A percentile compares a stretch with the other conserved stretches of the same genome.
phyloP scores from a whole-genome alignment of 495 filamentous ascomycete genomes.

The Tirmania nivea region DNA sequence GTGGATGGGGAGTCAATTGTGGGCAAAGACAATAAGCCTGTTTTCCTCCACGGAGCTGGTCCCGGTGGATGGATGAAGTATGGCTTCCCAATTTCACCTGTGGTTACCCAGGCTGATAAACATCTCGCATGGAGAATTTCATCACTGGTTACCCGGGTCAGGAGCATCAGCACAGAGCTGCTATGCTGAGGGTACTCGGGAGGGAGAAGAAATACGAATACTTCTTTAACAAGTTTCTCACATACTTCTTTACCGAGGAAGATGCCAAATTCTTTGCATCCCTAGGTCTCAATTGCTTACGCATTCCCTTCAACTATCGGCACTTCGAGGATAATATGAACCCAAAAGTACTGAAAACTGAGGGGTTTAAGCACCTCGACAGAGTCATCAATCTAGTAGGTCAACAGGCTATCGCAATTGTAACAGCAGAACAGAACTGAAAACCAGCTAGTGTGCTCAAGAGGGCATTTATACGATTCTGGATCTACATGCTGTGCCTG shows the following conservation, averaged over 20 bases:
- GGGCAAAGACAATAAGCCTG: too few species aligned
- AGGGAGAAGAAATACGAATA: constrained; percentile 9
- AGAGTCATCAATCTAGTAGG: constrained; percentile 29
- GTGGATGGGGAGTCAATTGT: too few species aligned
- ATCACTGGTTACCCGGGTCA: constrained; percentile 44
- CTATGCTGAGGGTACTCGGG: constrained; percentile 34
- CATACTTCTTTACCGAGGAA: constrained; percentile 38
- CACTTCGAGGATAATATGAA: constrained; percentile 43
- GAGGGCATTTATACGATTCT: constrained; percentile 37
- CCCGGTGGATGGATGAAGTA: constrained; percentile 13
- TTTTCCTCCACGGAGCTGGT: constrained; percentile 4
- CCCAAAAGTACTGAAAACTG: constrained; percentile 32
- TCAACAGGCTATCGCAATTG: not conserved
- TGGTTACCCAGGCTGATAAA: too few species aligned
- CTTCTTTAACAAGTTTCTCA: constrained; percentile 32
- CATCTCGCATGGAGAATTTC: constrained; percentile 40
- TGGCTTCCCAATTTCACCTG: not conserved
- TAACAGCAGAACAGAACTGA: not conserved
- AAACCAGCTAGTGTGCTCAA: constrained; percentile 23
- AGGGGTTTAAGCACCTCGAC: constrained; percentile 37
- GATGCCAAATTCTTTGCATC: constrained; percentile 39
- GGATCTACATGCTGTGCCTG: constrained; percentile 40
- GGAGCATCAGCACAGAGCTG: constrained; percentile 33
- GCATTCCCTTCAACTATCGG: constrained; percentile 41
- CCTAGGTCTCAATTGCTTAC: constrained; percentile 36